These are phyloP conservation scores for Amanita fuliginea DNA, from an alignment of 768 basidiomycete species.

Conservation along the genomic window DNA sequence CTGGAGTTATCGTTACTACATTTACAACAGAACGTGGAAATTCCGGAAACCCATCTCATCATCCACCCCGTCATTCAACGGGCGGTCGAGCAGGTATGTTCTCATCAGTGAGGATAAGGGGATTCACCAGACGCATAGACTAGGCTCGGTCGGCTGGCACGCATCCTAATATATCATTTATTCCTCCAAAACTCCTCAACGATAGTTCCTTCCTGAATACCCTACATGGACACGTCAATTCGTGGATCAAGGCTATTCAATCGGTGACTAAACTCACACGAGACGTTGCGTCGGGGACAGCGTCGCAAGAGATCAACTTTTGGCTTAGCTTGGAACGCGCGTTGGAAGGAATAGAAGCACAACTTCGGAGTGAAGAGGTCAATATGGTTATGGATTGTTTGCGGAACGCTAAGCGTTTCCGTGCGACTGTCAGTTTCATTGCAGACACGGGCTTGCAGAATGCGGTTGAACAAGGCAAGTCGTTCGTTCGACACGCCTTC, in stretches of 20 bases:
- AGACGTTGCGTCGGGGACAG: conserved; percentile 90
- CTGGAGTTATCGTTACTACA: conserved; percentile 90
- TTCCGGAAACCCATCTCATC: conserved; percentile 88
- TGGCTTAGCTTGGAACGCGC: conserved; percentile 94
- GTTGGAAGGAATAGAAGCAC: conserved; percentile 85
- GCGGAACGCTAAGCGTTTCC: conserved; percentile 93
- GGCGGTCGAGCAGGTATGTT: conserved; percentile 64
- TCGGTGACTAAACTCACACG: conserved; percentile 91
- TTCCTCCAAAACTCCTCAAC: conserved; percentile 61
- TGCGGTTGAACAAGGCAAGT: conserved; percentile 76
- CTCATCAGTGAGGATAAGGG: conserved; percentile 4
- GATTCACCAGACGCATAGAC: neutral
- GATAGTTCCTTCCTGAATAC: conserved; percentile 91
- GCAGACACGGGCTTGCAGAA: conserved; percentile 96
- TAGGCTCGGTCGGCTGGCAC: conserved; percentile 39
- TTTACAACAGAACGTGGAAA: conserved; percentile 98
- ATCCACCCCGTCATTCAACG: conserved; percentile 86
- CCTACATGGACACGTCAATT: conserved; percentile 87
- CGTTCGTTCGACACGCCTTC: neutral
- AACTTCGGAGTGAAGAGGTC: conserved; percentile 87
- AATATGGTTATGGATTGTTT: conserved; percentile 89
- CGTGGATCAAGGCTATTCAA: conserved; percentile 98
- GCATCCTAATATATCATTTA: conserved; percentile 67
- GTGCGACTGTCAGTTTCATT: conserved; percentile 94
- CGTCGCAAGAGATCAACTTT: conserved; percentile 98